These are phyloP conservation scores for Cystobasidium slooffiae DNA, from an alignment of 1,284 basidiomycete genomes.

Conservation along the genomic window DNA sequence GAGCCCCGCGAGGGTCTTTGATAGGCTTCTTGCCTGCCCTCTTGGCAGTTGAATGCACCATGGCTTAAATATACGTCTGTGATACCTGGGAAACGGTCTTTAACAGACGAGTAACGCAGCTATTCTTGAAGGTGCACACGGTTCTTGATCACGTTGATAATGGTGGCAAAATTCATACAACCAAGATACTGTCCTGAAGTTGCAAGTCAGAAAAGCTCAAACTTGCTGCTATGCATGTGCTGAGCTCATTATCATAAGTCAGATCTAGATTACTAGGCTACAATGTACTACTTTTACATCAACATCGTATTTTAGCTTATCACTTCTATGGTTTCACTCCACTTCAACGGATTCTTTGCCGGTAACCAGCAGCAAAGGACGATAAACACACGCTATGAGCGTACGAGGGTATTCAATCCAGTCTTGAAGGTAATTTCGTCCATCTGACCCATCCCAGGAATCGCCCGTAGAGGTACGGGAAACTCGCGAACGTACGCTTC, in stretches of 20 bases:
- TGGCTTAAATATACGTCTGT: background rate
- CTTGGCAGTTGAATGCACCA: slow-evolving; percentile 41
- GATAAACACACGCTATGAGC: no score
- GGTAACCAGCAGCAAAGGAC: no score
- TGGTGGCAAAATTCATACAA: slow-evolving; percentile 6
- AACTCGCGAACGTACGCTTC: background rate
- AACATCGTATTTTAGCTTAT: no score
- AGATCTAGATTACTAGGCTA: no score
- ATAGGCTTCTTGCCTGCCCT: slow-evolving; percentile 16
- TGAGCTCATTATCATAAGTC: no score
- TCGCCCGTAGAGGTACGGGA: background rate
- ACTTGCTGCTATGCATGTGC: no score
- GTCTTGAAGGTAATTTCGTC: background rate
- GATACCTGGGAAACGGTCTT: background rate
- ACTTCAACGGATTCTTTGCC: no score
- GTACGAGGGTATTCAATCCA: background rate
- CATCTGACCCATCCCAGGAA: background rate
- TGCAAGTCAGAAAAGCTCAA: no score
- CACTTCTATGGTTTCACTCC: no score
- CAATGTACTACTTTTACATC: no score
- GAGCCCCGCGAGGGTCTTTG: slow-evolving; percentile 3
- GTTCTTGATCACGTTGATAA: slow-evolving; percentile 5
- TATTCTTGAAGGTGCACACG: background rate
- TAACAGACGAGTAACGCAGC: background rate
- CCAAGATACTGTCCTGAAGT: no score